Evolutionary conservation across 1,284 basidiomycete species (phyloP).

Genomic region (Irpex rosettiformis): DNA sequence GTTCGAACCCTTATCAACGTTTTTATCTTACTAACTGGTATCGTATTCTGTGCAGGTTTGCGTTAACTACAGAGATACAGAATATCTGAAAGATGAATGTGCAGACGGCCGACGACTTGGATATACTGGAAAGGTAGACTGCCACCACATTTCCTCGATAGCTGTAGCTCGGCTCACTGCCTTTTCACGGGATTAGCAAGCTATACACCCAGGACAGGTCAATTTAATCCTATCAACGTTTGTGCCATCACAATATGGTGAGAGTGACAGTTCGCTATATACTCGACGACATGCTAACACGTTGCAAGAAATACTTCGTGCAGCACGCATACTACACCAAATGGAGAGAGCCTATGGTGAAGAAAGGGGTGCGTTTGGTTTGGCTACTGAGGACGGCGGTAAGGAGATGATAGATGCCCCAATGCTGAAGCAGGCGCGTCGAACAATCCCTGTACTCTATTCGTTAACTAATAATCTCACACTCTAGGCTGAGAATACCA

Average conservation of each 20-base stretch:
- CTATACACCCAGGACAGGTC: slow-evolving; percentile 89
- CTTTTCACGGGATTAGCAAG: slow-evolving; percentile 63
- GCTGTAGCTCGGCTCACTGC: no score
- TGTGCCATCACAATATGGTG: slow-evolving; percentile 72
- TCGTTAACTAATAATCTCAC: neutral
- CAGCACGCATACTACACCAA: slow-evolving; percentile 66
- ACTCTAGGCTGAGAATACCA: slow-evolving; percentile 60
- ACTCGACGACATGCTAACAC: neutral
- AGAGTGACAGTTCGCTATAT: slow-evolving; percentile 13
- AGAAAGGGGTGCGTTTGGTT: slow-evolving; percentile 59
- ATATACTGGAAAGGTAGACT: slow-evolving; percentile 80
- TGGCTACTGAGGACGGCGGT: slow-evolving; percentile 59
- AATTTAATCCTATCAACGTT: slow-evolving; percentile 77
- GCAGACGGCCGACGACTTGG: slow-evolving; percentile 76
- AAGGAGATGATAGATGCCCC: slow-evolving; percentile 92
- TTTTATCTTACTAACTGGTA: no score
- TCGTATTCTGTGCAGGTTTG: slow-evolving; percentile 79
- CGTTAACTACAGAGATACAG: slow-evolving; percentile 81
- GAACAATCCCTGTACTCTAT: neutral
- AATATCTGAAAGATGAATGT: slow-evolving; percentile 73
- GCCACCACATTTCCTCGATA: neutral
- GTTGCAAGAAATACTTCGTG: slow-evolving; percentile 70
- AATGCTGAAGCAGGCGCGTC: slow-evolving; percentile 80
- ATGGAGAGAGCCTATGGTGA: slow-evolving; percentile 54
- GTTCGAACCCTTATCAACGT: neutral